A percentile compares a stretch with the other conserved stretches of the same genome.
phyloP scores from a whole-genome alignment of 495 filamentous ascomycete species.

The Penicillium crystallinum region DNA sequence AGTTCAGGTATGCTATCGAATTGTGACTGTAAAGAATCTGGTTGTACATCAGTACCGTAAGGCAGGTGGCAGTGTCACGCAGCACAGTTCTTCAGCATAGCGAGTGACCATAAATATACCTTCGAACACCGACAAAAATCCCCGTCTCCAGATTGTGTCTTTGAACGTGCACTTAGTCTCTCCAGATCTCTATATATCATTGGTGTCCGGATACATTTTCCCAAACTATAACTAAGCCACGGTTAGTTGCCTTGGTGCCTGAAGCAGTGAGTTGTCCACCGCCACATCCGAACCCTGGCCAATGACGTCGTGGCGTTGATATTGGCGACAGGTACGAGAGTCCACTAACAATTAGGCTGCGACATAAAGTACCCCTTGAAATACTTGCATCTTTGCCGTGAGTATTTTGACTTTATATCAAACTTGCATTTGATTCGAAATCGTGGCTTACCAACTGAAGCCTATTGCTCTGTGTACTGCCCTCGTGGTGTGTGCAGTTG shows the following conservation, averaged over 20 bases:
- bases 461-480: slow-evolving; percentile 13
- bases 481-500: slow-evolving; percentile 19
- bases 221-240: not conserved
- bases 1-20: no score
- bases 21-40: slow-evolving; percentile 12
- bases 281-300: slow-evolving; percentile 5
- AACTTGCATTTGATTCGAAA: not conserved
- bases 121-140: not conserved
- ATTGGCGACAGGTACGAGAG: slow-evolving; percentile 17
- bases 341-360: slow-evolving; percentile 26
- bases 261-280: slow-evolving; percentile 2
- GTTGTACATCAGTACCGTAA: slow-evolving; percentile 14
- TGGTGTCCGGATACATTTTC: not conserved
- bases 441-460: slow-evolving; percentile 16
- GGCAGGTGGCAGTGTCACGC: slow-evolving; percentile 21
- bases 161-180: no score
- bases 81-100: not conserved
- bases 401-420: not conserved
- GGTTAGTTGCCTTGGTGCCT: not conserved
- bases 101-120: no score
- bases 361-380: slow-evolving; percentile 25
- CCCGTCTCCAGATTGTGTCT: not conserved
- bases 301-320: slow-evolving; percentile 16
- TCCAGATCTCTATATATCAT: not conserved
- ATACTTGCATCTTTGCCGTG: not conserved